Evolutionary conservation across 495 filamentous ascomycete species (phyloP).

Genomic region (Cladorrhinum samala): DNA sequence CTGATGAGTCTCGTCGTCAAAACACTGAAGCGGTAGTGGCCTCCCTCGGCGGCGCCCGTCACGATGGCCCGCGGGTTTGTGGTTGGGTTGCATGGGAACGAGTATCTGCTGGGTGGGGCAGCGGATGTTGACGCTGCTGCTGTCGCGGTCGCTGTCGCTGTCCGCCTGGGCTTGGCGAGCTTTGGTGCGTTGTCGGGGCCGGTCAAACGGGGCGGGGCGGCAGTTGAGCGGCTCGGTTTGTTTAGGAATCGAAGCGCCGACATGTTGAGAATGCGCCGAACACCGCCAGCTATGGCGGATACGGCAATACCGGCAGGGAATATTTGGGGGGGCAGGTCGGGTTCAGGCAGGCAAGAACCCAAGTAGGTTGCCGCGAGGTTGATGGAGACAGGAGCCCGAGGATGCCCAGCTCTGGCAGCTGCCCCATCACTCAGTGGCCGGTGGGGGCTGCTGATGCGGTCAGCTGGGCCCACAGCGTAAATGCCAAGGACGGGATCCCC

Average conservation of each 20-base stretch:
- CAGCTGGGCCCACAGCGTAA: too few species aligned
- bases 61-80: conserved; percentile 44
- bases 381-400: too few species aligned
- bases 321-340: too few species aligned
- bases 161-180: background rate
- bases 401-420: too few species aligned
- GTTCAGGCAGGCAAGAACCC: too few species aligned
- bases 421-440: too few species aligned
- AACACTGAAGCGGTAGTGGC: conserved; percentile 50
- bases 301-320: too few species aligned
- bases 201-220: background rate
- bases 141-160: background rate
- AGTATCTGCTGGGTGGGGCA: conserved; percentile 27
- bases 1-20: conserved; percentile 47
- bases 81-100: conserved; percentile 39
- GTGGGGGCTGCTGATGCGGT: too few species aligned
- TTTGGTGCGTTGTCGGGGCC: background rate
- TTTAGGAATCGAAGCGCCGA: background rate
- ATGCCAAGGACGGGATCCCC: too few species aligned
- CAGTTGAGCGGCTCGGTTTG: background rate
- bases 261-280: too few species aligned
- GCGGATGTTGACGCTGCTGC: background rate
- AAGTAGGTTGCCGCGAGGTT: too few species aligned
- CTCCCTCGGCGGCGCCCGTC: conserved; percentile 23
- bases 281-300: too few species aligned